A percentile compares a stretch with the other conserved stretches of the same genome.
Conservation (phyloP, 192 early-diverging fungal genomes). For the Chytriomyces confervae region DNA sequence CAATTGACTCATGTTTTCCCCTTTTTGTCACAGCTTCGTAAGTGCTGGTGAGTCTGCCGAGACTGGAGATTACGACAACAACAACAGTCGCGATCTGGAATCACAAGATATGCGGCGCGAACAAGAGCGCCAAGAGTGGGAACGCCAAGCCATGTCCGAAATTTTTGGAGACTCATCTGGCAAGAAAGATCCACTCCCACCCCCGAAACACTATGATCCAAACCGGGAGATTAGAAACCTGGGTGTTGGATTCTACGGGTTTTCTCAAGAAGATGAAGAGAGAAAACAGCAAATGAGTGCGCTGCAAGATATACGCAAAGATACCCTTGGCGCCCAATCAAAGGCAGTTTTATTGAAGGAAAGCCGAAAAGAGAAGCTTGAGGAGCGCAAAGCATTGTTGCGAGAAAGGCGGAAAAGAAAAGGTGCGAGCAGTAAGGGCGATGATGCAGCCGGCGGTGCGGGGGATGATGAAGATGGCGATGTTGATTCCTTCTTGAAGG, state of each 20-base stretch:
- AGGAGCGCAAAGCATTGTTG: conserved; percentile 42
- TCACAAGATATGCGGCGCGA: conserved; percentile 49
- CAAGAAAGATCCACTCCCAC: conserved; percentile 4
- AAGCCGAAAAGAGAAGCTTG: conserved; percentile 40
- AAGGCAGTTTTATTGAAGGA: conserved; percentile 26
- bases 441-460: neutral
- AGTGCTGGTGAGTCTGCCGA: neutral
- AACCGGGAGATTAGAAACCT: conserved; percentile 64
- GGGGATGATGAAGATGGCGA: neutral
- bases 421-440: neutral
- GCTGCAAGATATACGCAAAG: conserved; percentile 59
- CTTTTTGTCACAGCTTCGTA: neutral
- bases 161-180: neutral
- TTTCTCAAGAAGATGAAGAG: conserved; percentile 68
- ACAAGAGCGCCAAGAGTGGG: conserved; percentile 43
- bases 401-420: conserved; percentile 31
- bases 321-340: conserved; percentile 41
- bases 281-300: conserved; percentile 66
- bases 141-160: conserved; percentile 33
- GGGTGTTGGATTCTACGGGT: conserved; percentile 73
- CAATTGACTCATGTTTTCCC: neutral
- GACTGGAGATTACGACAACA: neutral
- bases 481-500: conserved; percentile 10
- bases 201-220: conserved; percentile 51
- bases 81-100: conserved; percentile 13